phyloP scores from a whole-genome alignment of 2,329 filamentous ascomycete genomes.

The Exserohilum rostratum region DNA sequence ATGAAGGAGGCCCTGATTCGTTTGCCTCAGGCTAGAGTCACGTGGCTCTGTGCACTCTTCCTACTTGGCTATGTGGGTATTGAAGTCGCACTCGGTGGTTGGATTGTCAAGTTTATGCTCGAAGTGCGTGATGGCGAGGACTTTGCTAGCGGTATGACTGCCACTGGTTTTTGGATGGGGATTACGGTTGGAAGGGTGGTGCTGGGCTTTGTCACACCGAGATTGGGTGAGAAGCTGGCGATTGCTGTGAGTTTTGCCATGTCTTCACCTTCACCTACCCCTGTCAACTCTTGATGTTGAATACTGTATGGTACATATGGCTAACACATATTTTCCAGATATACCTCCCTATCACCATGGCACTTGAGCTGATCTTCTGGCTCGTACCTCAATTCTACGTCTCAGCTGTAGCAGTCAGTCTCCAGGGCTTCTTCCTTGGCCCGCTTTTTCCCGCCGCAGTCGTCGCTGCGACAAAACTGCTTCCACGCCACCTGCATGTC shows the following conservation, averaged over 20 bases:
- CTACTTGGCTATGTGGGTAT: conserved; percentile 79
- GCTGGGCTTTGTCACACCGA: conserved; percentile 77
- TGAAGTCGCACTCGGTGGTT: conserved; percentile 78
- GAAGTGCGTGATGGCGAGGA: conserved; percentile 69
- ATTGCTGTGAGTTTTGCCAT: conserved; percentile 48
- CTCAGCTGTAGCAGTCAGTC: conserved; percentile 71
- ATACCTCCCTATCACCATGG: conserved; percentile 70
- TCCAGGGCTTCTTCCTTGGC: conserved; percentile 80
- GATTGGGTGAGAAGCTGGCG: conserved; percentile 71
- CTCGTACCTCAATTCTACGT: conserved; percentile 78
- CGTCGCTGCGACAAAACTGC: conserved; percentile 73
- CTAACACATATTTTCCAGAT: conserved; percentile 39
- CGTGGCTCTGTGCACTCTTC: conserved; percentile 77
- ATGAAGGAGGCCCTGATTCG: conserved; percentile 59
- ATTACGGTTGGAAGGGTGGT: conserved; percentile 75
- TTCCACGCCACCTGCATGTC: conserved; percentile 76
- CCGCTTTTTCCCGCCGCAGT: conserved; percentile 79
- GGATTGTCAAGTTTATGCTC: conserved; percentile 87
- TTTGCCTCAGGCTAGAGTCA: conserved; percentile 59
- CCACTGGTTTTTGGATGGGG: conserved; percentile 84
- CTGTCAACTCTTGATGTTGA: too few relatives aligned
- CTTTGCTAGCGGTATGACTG: conserved; percentile 76
- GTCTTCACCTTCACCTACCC: too few relatives aligned
- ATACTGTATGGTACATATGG: background rate
- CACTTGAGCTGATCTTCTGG: conserved; percentile 77